Conservation (phyloP, 2,329 filamentous ascomycete genomes). For the Aspergillus versicolor region DNA sequence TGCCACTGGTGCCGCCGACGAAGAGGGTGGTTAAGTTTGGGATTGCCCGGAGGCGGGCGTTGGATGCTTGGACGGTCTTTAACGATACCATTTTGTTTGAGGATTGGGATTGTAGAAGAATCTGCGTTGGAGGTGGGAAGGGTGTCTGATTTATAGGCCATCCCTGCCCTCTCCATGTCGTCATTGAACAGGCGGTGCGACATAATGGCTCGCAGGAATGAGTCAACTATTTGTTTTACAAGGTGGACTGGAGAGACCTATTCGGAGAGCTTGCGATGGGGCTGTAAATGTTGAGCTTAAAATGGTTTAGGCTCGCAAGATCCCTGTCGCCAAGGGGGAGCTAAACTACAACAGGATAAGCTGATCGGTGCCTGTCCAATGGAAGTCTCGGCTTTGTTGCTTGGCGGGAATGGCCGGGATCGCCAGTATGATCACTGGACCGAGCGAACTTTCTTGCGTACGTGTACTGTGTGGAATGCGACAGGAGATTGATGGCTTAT, state of each 20-base stretch:
- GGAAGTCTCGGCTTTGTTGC: too few relatives aligned
- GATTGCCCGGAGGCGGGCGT: constrained; percentile 30
- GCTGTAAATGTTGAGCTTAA: not conserved
- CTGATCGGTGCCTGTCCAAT: too few relatives aligned
- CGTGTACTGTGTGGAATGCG: too few relatives aligned
- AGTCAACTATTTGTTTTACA: not conserved
- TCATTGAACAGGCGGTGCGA: not conserved
- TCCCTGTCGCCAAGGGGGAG: not conserved
- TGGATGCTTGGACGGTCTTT: constrained; percentile 38
- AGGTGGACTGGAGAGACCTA: not conserved
- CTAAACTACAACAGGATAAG: not conserved
- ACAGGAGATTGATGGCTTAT: too few relatives aligned
- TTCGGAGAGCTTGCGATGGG: not conserved
- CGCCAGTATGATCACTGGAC: too few relatives aligned
- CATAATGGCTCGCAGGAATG: not conserved
- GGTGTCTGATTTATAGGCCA: not conserved
- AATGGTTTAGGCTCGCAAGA: not conserved
- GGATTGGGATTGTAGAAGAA: not conserved
- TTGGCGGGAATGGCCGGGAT: too few relatives aligned
- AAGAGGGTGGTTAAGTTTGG: constrained; percentile 49
- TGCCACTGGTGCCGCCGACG: constrained; percentile 56
- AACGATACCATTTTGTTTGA: constrained; percentile 29
- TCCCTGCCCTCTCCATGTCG: not conserved
- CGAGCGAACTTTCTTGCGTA: too few relatives aligned
- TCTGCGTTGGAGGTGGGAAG: too few relatives aligned